Conservation (phyloP, 768 basidiomycete species). For the Hypsizygus marmoreus region DNA sequence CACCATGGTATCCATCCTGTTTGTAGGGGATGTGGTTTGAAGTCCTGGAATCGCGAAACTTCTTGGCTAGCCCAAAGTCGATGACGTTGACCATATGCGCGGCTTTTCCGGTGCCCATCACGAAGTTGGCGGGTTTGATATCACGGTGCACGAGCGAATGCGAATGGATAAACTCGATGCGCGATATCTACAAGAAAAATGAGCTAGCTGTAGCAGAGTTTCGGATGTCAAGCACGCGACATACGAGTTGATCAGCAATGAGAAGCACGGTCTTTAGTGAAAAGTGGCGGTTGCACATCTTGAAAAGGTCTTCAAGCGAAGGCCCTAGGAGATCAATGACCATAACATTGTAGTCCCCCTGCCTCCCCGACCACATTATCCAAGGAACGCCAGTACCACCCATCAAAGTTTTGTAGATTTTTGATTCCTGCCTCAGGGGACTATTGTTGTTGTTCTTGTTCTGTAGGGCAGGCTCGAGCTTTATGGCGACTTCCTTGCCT, state of each 20-base stretch:
- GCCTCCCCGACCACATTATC: constrained; percentile 89
- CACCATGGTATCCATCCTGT: constrained; percentile 75
- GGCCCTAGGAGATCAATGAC: constrained; percentile 97
- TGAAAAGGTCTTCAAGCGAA: constrained; percentile 83
- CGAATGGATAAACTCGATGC: constrained; percentile 95
- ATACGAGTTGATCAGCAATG: constrained; percentile 91
- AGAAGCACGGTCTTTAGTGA: constrained; percentile 92
- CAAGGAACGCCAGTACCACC: constrained; percentile 89
- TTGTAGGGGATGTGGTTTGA: constrained; percentile 71
- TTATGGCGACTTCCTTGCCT: constrained; percentile 84
- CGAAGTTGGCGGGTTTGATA: constrained; percentile 98
- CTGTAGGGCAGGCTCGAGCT: constrained; percentile 66
- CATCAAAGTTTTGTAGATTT: constrained; percentile 90
- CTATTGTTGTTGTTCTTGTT: constrained; percentile 42
- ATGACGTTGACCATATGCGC: constrained; percentile 85
- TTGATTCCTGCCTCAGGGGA: constrained; percentile 85
- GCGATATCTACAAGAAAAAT: constrained; percentile 66
- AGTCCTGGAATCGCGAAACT: constrained; percentile 68
- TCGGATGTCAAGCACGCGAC: constrained; percentile 37
- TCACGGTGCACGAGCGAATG: constrained; percentile 95
- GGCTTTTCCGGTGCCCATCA: constrained; percentile 76
- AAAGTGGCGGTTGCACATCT: constrained; percentile 89
- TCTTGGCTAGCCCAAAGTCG: constrained; percentile 84
- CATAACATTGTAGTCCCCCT: constrained; percentile 96
- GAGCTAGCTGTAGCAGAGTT: constrained; percentile 10